phyloP scores from a whole-genome alignment of 1,284 basidiomycete species.

The Pseudozyma hubeiensis region DNA sequence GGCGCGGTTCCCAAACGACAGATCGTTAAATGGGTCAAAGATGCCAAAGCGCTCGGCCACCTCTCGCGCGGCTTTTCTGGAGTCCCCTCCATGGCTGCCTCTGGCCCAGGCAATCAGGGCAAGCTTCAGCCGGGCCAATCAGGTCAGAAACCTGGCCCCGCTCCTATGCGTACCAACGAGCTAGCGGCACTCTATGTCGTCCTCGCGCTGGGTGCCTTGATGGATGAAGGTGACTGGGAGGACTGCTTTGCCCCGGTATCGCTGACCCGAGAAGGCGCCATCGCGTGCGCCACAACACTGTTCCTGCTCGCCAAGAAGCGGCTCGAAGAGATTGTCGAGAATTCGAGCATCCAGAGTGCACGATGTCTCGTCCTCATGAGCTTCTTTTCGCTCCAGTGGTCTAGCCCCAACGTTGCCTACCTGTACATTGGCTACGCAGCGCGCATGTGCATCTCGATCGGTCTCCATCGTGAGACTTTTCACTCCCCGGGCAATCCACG shows the following conservation, averaged over 20 bases:
- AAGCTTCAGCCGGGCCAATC: slow-evolving; percentile 12
- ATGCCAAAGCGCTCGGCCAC: slow-evolving; percentile 44
- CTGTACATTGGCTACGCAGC: slow-evolving; percentile 52
- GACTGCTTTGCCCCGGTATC: slow-evolving; percentile 39
- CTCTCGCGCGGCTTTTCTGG: slow-evolving; percentile 47
- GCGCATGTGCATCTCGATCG: slow-evolving; percentile 52
- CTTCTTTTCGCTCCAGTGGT: slow-evolving; percentile 52
- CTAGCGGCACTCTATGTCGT: slow-evolving; percentile 46
- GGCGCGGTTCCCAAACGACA: slow-evolving; percentile 40
- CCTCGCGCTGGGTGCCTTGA: slow-evolving; percentile 39
- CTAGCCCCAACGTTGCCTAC: slow-evolving; percentile 50
- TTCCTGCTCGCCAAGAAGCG: slow-evolving; percentile 48
- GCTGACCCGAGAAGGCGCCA: slow-evolving; percentile 40
- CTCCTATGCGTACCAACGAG: slow-evolving; percentile 46
- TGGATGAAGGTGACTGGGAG: slow-evolving; percentile 53
- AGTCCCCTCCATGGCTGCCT: slow-evolving; percentile 31
- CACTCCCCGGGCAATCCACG: slow-evolving; percentile 35
- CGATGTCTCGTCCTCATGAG: slow-evolving; percentile 50
- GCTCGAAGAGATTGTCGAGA: slow-evolving; percentile 48
- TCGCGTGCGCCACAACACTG: slow-evolving; percentile 41
- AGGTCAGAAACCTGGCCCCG: slow-evolving; percentile 15
- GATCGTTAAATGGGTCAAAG: slow-evolving; percentile 50
- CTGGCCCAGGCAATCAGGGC: slow-evolving; percentile 18
- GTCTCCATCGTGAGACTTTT: slow-evolving; percentile 48
- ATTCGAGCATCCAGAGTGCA: slow-evolving; percentile 49